Base-by-base conservation (phyloP, 768 basidiomycete genomes). In the Termitomyces sp. region DNA sequence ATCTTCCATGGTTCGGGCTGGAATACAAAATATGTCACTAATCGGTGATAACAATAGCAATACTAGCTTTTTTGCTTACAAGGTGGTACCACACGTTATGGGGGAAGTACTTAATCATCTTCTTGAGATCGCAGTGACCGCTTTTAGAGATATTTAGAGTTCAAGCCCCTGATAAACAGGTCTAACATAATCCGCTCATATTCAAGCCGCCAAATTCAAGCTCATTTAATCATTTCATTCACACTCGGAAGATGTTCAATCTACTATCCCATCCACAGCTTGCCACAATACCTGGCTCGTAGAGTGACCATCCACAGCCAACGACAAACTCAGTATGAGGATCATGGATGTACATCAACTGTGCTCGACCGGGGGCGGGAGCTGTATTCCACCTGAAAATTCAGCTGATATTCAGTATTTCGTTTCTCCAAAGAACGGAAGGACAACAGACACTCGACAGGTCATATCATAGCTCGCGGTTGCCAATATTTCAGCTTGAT, bases 251-350 rank as follows among this genome's bases (percentile, higher is more conserved):
- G 58, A 95, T 76, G 70, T 88, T 83, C 50, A 96, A 71, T 70
- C 84, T 82, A 62, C 88, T 83, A 60, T 98, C 96, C 96, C 96
- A 98, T 47, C 89, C 85, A 68, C 93, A 95, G 56, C 87, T 95
- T 38, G 91, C 94, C 44, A 98, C 64, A 16, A 94, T 66, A 1
- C 91, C 91, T 64, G 91, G 86, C 45, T 97, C 93, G 59, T 85
- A 94, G 62, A 97, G 69, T n/a, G 91, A 92, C 94, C 95, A 97
- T 44, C 82, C 80, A 64, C 90, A 88, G 0, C 92, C 95, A 39
- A 90, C 89, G 22, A 96, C 93, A 69, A 98, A 98, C 72, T 98
- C 96, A 2, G 91, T 95, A 66, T 98, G 96, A 6, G 85, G 76
- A 65, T 93, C 88, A 65, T 97, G 88, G 32, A 94, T 86, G 56